phyloP scores from a whole-genome alignment of 345 rosid species.

The Lenwebbia sp. region DNA sequence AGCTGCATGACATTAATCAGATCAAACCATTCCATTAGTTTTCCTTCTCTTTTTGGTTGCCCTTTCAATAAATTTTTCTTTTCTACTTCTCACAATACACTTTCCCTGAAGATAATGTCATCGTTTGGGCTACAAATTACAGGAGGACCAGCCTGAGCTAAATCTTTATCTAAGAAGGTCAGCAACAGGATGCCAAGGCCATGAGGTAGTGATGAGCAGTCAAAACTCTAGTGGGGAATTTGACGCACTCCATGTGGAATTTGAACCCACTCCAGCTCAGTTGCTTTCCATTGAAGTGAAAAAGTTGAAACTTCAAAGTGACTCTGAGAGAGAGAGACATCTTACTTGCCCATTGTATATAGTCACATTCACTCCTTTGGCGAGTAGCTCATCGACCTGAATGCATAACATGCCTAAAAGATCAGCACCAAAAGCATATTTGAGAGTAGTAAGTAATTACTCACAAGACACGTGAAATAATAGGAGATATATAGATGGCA shows the following conservation, averaged over 20 bases:
- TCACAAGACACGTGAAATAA: background rate
- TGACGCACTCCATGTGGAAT: background rate
- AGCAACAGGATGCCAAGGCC: background rate
- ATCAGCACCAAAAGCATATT: background rate
- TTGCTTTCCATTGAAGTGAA: background rate
- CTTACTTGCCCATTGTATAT: conserved; percentile 87
- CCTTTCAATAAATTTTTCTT: background rate
- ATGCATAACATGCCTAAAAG: background rate
- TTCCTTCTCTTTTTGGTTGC: background rate
- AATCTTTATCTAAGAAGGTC: background rate
- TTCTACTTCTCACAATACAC: background rate
- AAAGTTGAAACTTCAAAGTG: background rate
- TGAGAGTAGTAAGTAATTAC: background rate
- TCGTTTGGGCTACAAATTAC: background rate
- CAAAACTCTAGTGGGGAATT: background rate
- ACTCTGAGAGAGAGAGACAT: background rate
- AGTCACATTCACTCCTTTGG: conserved; percentile 68
- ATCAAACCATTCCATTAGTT: conserved; percentile 7
- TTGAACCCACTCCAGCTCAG: background rate
- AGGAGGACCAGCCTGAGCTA: background rate
- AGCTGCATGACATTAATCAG: conserved; percentile 80
- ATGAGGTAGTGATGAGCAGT: background rate
- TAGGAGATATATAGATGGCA: background rate
- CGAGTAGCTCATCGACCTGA: conserved; percentile 74
- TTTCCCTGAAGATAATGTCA: background rate